Evolutionary conservation across 345 rosid species (phyloP).

Genomic region (Physaria fendleri): DNA sequence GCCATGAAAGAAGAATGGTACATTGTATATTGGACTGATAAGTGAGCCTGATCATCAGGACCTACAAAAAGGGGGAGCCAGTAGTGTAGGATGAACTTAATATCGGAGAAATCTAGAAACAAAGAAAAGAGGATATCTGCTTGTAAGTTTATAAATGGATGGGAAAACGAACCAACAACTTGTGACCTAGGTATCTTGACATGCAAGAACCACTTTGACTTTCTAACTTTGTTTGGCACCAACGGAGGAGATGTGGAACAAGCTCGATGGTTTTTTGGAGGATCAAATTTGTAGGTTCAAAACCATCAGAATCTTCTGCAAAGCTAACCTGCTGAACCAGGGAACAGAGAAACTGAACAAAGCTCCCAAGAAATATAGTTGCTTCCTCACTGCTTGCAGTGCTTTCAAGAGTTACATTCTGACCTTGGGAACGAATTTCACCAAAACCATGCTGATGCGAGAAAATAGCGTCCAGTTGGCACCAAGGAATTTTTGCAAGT

Average conservation of each 20-base stretch:
- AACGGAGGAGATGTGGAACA: constrained; percentile 52
- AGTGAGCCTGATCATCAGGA: constrained; percentile 72
- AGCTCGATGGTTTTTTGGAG: constrained; percentile 34
- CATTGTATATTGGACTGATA: constrained; percentile 33
- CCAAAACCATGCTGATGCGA: constrained; percentile 21
- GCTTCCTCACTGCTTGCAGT: constrained; percentile 22
- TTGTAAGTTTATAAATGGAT: not conserved
- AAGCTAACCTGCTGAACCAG: constrained; percentile 39
- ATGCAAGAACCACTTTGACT: constrained; percentile 25
- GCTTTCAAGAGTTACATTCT: constrained; percentile 16
- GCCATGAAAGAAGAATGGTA: constrained; percentile 48
- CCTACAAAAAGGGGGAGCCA: constrained; percentile 43
- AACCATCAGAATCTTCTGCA: constrained; percentile 29
- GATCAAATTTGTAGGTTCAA: constrained; percentile 30
- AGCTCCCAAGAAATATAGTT: constrained; percentile 49
- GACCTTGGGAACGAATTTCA: constrained; percentile 6
- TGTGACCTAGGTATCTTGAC: constrained; percentile 65
- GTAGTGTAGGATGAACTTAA: not conserved
- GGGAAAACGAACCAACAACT: constrained; percentile 56
- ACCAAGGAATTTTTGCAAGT: constrained; percentile 50
- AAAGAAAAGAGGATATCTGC: not conserved
- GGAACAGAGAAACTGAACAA: constrained; percentile 71
- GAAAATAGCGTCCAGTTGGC: constrained; percentile 33
- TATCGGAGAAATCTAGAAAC: not conserved
- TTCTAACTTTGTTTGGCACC: constrained; percentile 53